phyloP scores from a whole-genome alignment of 768 basidiomycete species.

The Lactarius hengduanensis region DNA sequence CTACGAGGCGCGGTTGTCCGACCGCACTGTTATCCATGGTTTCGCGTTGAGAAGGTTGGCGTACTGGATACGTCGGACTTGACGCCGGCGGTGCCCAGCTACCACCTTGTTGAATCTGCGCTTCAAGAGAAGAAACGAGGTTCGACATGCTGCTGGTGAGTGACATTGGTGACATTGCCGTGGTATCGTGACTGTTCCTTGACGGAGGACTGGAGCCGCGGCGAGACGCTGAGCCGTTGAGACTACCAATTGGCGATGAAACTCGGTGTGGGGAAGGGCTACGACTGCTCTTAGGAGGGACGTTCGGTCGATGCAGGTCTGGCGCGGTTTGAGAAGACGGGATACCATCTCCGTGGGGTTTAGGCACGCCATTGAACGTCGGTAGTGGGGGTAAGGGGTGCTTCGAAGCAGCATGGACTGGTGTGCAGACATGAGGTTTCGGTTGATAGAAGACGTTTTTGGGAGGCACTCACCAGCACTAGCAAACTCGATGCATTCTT shows the following conservation, averaged over 20 bases:
- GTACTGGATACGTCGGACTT: constrained; percentile 28
- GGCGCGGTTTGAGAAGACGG: constrained; percentile 28
- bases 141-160: constrained; percentile 30
- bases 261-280: constrained; percentile 31
- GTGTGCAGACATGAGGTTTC: not conserved
- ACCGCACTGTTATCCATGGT: not conserved
- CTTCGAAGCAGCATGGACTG: constrained; percentile 45
- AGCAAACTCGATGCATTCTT: constrained; percentile 84
- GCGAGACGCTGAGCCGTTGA: constrained; percentile 1
- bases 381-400: constrained; percentile 70
- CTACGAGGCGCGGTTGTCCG: not conserved
- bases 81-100: constrained; percentile 26
- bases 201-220: constrained; percentile 19
- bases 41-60: constrained; percentile 32
- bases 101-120: constrained; percentile 35
- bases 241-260: constrained; percentile 27
- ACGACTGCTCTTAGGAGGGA: constrained; percentile 15
- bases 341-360: constrained; percentile 11
- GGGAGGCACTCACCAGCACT: constrained; percentile 54
- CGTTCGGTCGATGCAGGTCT: constrained; percentile 18
- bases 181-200: constrained; percentile 21
- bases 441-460: not conserved
- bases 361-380: constrained; percentile 36
- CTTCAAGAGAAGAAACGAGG: constrained; percentile 33
- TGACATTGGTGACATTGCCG: constrained; percentile 9